Evolutionary conservation across 352 stramenopile species (phyloP).

Genomic region (Aphanomyces stellatus): DNA sequence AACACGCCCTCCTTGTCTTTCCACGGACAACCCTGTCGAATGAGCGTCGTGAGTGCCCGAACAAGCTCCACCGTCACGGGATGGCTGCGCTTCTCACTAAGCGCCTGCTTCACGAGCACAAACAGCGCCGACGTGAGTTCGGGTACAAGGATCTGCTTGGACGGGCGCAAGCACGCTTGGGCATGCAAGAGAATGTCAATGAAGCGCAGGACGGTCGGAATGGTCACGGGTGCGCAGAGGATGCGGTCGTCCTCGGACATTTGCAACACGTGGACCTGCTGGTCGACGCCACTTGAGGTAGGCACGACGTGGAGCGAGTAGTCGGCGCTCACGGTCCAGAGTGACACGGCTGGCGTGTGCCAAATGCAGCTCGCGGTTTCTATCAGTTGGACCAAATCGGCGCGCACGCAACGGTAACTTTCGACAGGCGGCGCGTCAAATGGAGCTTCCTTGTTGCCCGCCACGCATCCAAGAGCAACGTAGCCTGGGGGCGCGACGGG

Average conservation of each 20-base stretch:
- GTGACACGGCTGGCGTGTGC: conserved; percentile 27
- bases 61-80: conserved; percentile 53
- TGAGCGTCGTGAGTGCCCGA: conserved; percentile 51
- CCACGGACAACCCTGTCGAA: conserved; percentile 56
- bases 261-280: conserved; percentile 38
- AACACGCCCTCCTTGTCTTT: conserved; percentile 60
- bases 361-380: conserved; percentile 56
- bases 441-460: conserved; percentile 68
- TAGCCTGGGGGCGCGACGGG: conserved; percentile 70
- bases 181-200: conserved; percentile 49
- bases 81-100: conserved; percentile 49
- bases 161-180: conserved; percentile 21
- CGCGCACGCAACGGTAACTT: conserved; percentile 52
- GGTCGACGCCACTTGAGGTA: conserved; percentile 25
- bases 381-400: conserved; percentile 63
- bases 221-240: conserved; percentile 50
- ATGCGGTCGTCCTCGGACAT: conserved; percentile 70
- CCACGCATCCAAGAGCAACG: conserved; percentile 61
- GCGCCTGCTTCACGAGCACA: conserved; percentile 57
- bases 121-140: conserved; percentile 62
- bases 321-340: conserved; percentile 57
- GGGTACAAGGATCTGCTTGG: conserved; percentile 28
- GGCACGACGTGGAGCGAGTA: conserved; percentile 48
- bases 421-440: conserved; percentile 55
- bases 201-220: conserved; percentile 55